Evolutionary conservation across 2,329 filamentous ascomycete genomes (phyloP), one percentile per base, ranked within the genome.

Genomic region (Diaporthe capsici): DNA sequence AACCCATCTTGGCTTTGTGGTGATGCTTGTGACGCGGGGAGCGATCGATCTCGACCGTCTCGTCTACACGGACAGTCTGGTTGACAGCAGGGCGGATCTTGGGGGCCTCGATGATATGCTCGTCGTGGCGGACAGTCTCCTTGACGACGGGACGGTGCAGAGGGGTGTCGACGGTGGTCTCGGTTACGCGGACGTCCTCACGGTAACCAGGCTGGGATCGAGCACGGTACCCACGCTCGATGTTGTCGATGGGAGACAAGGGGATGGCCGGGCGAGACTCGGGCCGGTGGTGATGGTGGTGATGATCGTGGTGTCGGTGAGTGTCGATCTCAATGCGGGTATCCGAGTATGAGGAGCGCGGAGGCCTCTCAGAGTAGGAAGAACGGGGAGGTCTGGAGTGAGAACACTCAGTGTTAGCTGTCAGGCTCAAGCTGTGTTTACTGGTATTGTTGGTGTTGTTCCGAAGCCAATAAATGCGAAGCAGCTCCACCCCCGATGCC

Each of bases 161-260:
- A 72, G 80, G 80, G 58, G 76, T 76, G 76, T 85, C 84, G 79
- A 86, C 80, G 77, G 85, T 85, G 78, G 82, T 80, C 74, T 82
- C 82, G 78, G 80, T 82, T 61, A 82, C 82, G 74, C 79, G 77
- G 75, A 81, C 79, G 72, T 86, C 83, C 77, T 87, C 84, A 74
- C 79, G 79, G 84, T 87, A 87, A 82, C 82, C 84, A 79, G 89
- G 87, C 80, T 90, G 90, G 85, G 88, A 87, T 79, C 89, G 90
- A 83, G 91, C 86, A 82, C 91, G 91, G 84, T 92, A 93, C 85
- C 92, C 88, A 85, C 90, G 90, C 86, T 93, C 92, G 82, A 90
- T 90, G 79, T 90, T 84, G 86, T 93, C 92, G 84, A 93, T 88
- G 79, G 88, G 85, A 80, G 82, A 82, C 80, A 87, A 83, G 49